Base-by-base conservation (phyloP, 306 rosid genomes). In the Corylus avellana region DNA sequence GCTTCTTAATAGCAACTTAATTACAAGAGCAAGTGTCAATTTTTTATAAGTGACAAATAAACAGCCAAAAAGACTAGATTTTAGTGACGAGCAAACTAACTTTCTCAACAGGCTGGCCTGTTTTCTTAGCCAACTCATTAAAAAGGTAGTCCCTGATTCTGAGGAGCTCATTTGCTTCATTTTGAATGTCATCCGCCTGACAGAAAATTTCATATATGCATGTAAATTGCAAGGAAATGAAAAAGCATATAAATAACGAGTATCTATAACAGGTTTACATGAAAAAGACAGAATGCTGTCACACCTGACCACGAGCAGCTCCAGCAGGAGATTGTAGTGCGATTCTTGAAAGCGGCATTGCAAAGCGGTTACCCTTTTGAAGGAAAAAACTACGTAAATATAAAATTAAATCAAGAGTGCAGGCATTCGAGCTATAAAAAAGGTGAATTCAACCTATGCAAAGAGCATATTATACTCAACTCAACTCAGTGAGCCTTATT, bases 281-380 rank as follows among this genome's bases (percentile, higher is more conserved):
- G 51, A 64, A 4, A 4, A 73, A 17, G 75, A 74, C n/a, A 20
- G 25, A 14, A 76, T 0, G 79, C 66, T 62, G 50, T 37, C 77
- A 73, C 84, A 93, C 99, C 98, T 89, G 99, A 66, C 99, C 99
- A 39, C 97, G 97, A 70, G 99, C 99, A 82, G 94, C 82, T 77
- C 98, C 99, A 5, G 91, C 98, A 46, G 96, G 98, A 78, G 99
- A 85, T 71, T 91, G 90, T 73, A 95, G 81, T 4, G 93, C 87
- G 71, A 95, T 82, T 86, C 96, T 91, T 83, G 98, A 82, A 35
- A 90, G 90, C 83, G 98, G 97, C 98, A 91, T 95, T 75, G 97
- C 83, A 79, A 49, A 82, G 51, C 98, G 99, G 70, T 86, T 39
- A 12, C 97, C 99, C 99, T 95, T 78, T 58, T 32, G 69, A 9